Evolutionary conservation across 495 filamentous ascomycete genomes (phyloP), one percentile per base, ranked within the genome.

Genomic region (Penicillium pulvis): DNA sequence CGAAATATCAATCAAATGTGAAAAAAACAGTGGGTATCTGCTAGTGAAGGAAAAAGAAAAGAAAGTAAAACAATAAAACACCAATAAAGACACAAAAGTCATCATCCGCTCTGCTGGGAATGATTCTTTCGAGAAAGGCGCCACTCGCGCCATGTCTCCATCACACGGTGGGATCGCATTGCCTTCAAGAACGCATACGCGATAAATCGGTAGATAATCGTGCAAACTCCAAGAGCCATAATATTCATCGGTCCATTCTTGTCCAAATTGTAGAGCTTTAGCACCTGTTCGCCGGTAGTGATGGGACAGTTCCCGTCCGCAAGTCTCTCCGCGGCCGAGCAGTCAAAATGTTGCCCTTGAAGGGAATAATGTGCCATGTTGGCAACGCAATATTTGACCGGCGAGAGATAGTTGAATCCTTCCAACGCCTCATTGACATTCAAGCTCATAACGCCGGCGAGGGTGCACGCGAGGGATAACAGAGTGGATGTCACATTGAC

Each of bases 361-460:
- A 91, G 66, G 0, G 81, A 79, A 55, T 83, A 90, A 0, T 81
- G 78, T 0, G 83, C 83, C 28, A 91, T 60, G 52, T 87, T 88
- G 3, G 83, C 83, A 28, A 87, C 75, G 0, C 79, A 71, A 57
- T 89, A 92, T 60, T 87, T 87, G 55, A 88, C 78, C 0, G 89
- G 89, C 19, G 82, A 87, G 49, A 91, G 77, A 56, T 88, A 81
- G 64, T 92, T 91, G 56, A 88, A 73, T 1, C 75, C 83, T 66
- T 87, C 75, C n/a, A 92, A 75, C 39, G 90, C 83, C 7, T 69
- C 56, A 1, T 88, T 85, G 59, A 90, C 82, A 56, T 85, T 71
- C 33, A 90, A 79, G 58, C 81, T 86, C 79, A 91, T 82, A 39
- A 90, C 76, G 3, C 89, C 89, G 4, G 82, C 79, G 74, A 91